phyloP scores from a whole-genome alignment of 1,284 basidiomycete genomes.

The Tremellales sp. region DNA sequence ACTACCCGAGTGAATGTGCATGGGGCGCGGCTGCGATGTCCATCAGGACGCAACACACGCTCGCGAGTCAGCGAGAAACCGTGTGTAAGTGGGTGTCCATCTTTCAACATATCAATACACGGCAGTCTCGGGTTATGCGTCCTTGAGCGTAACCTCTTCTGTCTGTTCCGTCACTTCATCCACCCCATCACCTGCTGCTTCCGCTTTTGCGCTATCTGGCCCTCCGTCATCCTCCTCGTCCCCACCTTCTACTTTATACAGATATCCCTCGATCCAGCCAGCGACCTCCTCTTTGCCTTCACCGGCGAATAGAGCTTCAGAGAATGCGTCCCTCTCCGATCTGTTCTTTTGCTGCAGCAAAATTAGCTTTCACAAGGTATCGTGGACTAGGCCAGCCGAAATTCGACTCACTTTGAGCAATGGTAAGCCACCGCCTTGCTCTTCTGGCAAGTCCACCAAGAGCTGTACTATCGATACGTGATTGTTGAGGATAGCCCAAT shows the following conservation, averaged over 20 bases:
- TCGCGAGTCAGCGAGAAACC: no score
- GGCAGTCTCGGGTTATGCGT: no score
- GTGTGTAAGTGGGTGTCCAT: no score
- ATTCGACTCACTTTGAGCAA: slow-evolving; percentile 38
- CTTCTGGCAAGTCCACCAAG: slow-evolving; percentile 55
- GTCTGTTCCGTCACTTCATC: slow-evolving; percentile 29
- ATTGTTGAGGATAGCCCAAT: slow-evolving; percentile 81
- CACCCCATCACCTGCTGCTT: slow-evolving; percentile 15
- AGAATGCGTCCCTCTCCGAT: slow-evolving; percentile 42
- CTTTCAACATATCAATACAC: no score
- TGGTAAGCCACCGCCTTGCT: slow-evolving; percentile 41
- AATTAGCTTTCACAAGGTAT: no score
- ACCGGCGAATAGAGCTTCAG: slow-evolving; percentile 44
- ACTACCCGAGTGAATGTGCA: no score
- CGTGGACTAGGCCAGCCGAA: background rate
- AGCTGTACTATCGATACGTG: slow-evolving; percentile 64
- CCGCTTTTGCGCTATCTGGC: slow-evolving; percentile 17
- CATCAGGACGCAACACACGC: no score
- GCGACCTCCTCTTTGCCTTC: slow-evolving; percentile 49
- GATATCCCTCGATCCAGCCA: slow-evolving; percentile 48
- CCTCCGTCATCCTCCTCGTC: slow-evolving; percentile 24
- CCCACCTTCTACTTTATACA: slow-evolving; percentile 37
- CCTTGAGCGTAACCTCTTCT: slow-evolving; percentile 16
- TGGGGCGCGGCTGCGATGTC: no score
- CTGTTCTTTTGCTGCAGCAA: slow-evolving; percentile 46